Percentiles rank a stretch among this genome's conserved stretches.
Evolutionary conservation across 1,139 yeast genomes (phyloP).

Genomic region (Blastobotrys malaysiensis): DNA sequence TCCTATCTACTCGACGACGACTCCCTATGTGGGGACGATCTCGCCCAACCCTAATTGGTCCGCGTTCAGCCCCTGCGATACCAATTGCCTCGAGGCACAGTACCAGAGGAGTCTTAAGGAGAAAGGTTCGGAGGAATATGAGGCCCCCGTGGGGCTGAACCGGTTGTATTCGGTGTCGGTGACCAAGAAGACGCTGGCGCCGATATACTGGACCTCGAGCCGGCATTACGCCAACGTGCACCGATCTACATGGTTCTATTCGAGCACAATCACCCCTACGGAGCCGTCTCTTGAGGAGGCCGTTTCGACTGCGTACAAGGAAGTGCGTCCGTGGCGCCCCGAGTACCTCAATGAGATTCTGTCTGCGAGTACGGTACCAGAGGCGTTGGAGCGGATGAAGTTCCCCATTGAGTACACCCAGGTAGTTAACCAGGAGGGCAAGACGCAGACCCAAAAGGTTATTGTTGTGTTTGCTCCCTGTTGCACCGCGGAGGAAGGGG

Average conservation of each 20-base stretch:
- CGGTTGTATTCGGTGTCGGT: conserved; percentile 32
- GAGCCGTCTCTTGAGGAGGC: conserved; percentile 32
- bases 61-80: conserved; percentile 37
- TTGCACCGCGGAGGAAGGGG: conserved; percentile 9
- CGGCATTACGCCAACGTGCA: conserved; percentile 29
- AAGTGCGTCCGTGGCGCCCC: conserved; percentile 32
- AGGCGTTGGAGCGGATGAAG: conserved; percentile 28
- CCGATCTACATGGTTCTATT: conserved; percentile 35
- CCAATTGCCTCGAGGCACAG: conserved; percentile 20
- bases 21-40: conserved; percentile 26
- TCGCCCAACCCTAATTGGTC: conserved; percentile 32
- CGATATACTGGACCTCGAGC: conserved; percentile 36
- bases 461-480: conserved; percentile 31
- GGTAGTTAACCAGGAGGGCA: conserved; percentile 13
- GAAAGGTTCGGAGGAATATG: conserved; percentile 11
- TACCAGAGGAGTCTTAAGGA: conserved; percentile 12
- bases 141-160: conserved; percentile 34
- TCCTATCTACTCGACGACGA: conserved; percentile 18
- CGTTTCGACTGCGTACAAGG: conserved; percentile 25
- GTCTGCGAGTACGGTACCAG: conserved; percentile 31
- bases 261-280: conserved; percentile 32
- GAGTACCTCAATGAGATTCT: conserved; percentile 31
- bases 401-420: conserved; percentile 23
- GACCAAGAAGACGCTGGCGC: conserved; percentile 24
- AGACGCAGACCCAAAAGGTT: conserved; percentile 17